These are phyloP conservation scores for Exophiala sp. DNA, from an alignment of 2,329 filamentous ascomycete genomes.

Conservation along the genomic window DNA sequence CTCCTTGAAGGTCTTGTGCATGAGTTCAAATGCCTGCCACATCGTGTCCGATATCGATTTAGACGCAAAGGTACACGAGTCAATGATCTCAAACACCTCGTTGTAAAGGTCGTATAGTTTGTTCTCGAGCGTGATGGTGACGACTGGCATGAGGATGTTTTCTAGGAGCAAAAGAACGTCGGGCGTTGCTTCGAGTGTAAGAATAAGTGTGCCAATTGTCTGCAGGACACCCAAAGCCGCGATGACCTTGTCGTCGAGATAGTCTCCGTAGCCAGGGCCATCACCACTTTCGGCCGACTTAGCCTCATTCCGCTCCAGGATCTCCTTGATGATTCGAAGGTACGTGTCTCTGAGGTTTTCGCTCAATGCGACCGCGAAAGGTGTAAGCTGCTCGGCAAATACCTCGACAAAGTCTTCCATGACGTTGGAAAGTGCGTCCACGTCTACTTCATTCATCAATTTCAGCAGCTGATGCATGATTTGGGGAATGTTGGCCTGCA, in stretches of 20 bases:
- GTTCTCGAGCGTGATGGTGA: slow-evolving; percentile 92
- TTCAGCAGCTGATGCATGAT: slow-evolving; percentile 99
- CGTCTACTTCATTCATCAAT: slow-evolving; percentile 94
- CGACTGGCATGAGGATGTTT: slow-evolving; percentile 93
- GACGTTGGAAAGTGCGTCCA: slow-evolving; percentile 93
- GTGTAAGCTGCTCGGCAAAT: slow-evolving; percentile 92
- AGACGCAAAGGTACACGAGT: slow-evolving; percentile 96
- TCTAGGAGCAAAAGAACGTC: slow-evolving; percentile 93
- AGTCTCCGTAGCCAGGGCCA: slow-evolving; percentile 74
- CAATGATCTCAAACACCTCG: slow-evolving; percentile 97
- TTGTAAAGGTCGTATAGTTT: slow-evolving; percentile 98
- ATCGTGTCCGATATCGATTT: slow-evolving; percentile 93
- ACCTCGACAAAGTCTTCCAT: slow-evolving; percentile 99
- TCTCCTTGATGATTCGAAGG: slow-evolving; percentile 82
- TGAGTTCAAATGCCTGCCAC: slow-evolving; percentile 97
- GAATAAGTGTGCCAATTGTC: slow-evolving; percentile 93
- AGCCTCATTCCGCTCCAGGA: slow-evolving; percentile 75
- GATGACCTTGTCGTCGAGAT: slow-evolving; percentile 96
- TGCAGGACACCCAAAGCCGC: slow-evolving; percentile 93
- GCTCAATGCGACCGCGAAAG: slow-evolving; percentile 91
- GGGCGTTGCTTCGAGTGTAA: slow-evolving; percentile 93
- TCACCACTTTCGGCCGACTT: slow-evolving; percentile 55
- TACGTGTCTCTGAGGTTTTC: slow-evolving; percentile 96
- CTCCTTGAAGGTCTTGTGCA: slow-evolving; percentile 94
- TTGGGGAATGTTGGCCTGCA: slow-evolving; percentile 96